Base-by-base conservation (phyloP, 2,329 filamentous ascomycete genomes). In the Fusarium proliferatum region DNA sequence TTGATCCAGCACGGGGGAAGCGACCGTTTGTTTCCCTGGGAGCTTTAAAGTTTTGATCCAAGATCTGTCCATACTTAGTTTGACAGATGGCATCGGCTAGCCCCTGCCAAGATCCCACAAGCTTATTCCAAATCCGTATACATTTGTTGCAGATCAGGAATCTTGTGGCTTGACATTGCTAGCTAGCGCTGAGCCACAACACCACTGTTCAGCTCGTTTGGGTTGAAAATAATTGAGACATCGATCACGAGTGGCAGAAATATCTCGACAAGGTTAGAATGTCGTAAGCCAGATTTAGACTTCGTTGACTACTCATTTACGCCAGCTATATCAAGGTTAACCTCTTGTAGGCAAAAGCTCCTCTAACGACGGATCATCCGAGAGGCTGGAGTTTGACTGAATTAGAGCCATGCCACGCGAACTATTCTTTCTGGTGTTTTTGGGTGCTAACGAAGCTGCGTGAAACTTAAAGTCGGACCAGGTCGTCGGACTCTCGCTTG, bases 251-350 rank as follows among this genome's bases (percentile, higher is more conserved):
- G 34, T 53, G 23, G 5, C 13, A 53, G 51, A 39, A 39, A 28
- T 28, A 39, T 16, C 34, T 39, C 6, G 0, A 28, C 9, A 28
- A 7, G 9, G 19, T 53, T 28, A 28, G 34, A 2, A 53, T 38
- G 2, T 9, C 9, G 5, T 6, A 39, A 16, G 23, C 23, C 34
- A 39, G 13, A 2, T 36, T 39, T 5, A 33, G 2, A 51, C 15
- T 26, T 36, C 0, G 6, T 1, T 6, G 5, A 5, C 23, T 38
- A 16, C 2, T 16, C 10, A 12, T 16, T 6, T 8, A 2, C 1
- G 5, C 8, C 23, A 21, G 4, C 23, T 26, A 38, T 26, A 21
- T 4, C 9, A 1, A 21, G 19, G 6, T 7, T 7, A 23, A 3
- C 9, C 13, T n/a, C 26, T 6, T 16, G 16, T 9, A 12, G 30